A percentile compares a stretch with the other conserved stretches of the same genome.
These are phyloP conservation scores for Ascochyta clinopodiicola DNA, from an alignment of 2,329 filamentous ascomycete species.

Conservation along the genomic window DNA sequence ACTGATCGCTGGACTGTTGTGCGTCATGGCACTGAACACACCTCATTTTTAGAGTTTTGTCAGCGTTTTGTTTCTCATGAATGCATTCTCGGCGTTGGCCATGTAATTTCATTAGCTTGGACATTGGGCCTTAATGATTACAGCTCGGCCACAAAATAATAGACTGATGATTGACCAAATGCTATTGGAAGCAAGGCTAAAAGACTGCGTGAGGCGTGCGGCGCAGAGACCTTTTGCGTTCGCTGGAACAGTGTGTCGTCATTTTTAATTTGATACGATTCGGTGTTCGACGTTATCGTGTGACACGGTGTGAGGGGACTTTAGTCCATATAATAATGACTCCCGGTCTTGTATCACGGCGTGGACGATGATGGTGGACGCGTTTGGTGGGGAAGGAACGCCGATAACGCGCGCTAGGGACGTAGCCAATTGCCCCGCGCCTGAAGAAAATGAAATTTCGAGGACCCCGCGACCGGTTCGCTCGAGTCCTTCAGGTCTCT, in stretches of 20 bases:
- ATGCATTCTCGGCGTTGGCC: neutral
- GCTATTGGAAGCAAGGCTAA: neutral
- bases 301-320: neutral
- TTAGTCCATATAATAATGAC: neutral
- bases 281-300: neutral
- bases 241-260: neutral
- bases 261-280: neutral
- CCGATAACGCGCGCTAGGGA: slow-evolving; percentile 20
- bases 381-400: slow-evolving; percentile 4
- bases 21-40: slow-evolving; percentile 52
- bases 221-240: no score
- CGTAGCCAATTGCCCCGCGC: slow-evolving; percentile 12
- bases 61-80: neutral
- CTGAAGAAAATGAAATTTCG: slow-evolving; percentile 2
- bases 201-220: neutral
- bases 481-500: slow-evolving; percentile 19
- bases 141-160: neutral
- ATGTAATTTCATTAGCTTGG: neutral
- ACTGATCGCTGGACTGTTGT: slow-evolving; percentile 49
- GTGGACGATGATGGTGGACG: neutral
- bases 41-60: slow-evolving; percentile 40
- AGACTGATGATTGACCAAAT: neutral
- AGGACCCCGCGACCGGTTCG: slow-evolving; percentile 12
- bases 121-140: neutral
- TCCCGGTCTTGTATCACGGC: neutral